phyloP scores from a whole-genome alignment of 768 basidiomycete genomes.

The Trametes punicea region DNA sequence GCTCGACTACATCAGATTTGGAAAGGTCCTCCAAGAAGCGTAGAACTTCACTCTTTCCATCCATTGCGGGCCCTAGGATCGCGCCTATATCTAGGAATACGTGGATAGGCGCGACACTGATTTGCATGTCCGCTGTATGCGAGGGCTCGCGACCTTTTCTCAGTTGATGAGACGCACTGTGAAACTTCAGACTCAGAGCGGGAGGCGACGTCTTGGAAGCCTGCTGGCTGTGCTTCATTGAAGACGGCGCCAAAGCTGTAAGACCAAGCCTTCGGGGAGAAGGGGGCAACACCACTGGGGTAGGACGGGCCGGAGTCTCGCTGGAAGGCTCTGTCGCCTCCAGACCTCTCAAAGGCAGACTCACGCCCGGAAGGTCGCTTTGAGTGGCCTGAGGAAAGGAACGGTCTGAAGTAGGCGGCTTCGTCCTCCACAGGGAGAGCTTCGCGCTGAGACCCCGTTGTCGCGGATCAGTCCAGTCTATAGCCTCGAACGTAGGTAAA shows the following conservation, averaged over 20 bases:
- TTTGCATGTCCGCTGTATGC: constrained; percentile 32
- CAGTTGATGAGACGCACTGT: neutral
- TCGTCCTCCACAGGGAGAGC: constrained; percentile 62
- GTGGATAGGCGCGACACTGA: constrained; percentile 63
- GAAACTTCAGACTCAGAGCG: constrained; percentile 12
- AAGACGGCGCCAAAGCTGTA: constrained; percentile 4
- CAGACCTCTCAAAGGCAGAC: neutral
- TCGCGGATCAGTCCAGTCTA: constrained; percentile 58
- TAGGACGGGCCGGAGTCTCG: neutral
- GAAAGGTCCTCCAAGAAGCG: constrained; percentile 48
- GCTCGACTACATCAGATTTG: constrained; percentile 1
- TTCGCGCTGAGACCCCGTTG: constrained; percentile 44
- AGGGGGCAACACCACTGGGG: constrained; percentile 7
- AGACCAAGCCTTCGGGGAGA: constrained; percentile 18
- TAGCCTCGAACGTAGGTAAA: constrained; percentile 55
- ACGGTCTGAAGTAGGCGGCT: constrained; percentile 29
- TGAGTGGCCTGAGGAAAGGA: constrained; percentile 17
- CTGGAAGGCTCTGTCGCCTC: neutral
- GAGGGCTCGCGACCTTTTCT: neutral
- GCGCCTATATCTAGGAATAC: constrained; percentile 68
- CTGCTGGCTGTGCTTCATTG: neutral
- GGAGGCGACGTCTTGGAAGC: neutral
- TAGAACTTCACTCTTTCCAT: constrained; percentile 32
- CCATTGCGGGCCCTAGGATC: constrained; percentile 35
- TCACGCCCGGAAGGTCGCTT: neutral